Conservation (phyloP, 2,329 filamentous ascomycete genomes). For the Fusarium transvaalense region DNA sequence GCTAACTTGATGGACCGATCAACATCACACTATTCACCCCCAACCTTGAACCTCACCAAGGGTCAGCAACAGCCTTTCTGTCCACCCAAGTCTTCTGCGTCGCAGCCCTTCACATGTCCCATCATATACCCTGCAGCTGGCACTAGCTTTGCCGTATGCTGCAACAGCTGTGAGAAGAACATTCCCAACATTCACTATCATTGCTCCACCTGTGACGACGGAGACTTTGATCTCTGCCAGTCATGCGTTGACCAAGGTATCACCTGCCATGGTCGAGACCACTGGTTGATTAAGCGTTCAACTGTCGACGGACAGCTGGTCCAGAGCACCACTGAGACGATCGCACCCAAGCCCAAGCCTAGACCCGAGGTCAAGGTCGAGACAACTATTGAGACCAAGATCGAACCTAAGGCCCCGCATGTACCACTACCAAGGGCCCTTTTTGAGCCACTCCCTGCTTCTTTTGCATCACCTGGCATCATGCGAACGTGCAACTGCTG, state of each 20-base stretch:
- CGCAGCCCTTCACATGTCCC: constrained; percentile 3
- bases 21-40: constrained; percentile 18
- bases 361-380: constrained; percentile 44
- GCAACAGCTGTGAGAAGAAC: constrained; percentile 86
- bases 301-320: constrained; percentile 83
- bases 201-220: constrained; percentile 91
- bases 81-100: constrained; percentile 4
- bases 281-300: constrained; percentile 95
- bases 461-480: constrained; percentile 41
- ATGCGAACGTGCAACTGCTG: constrained; percentile 79
- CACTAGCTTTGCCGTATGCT: constrained; percentile 82
- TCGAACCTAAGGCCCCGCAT: constrained; percentile 39
- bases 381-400: constrained; percentile 36
- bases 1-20: constrained; percentile 46
- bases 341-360: constrained; percentile 71
- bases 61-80: constrained; percentile 17
- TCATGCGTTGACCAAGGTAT: constrained; percentile 80
- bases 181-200: constrained; percentile 91
- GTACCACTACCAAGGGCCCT: constrained; percentile 35
- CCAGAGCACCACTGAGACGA: constrained; percentile 86
- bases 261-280: constrained; percentile 80
- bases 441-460: constrained; percentile 39
- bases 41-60: constrained; percentile 4
- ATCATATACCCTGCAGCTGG: constrained; percentile 34
- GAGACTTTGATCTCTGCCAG: constrained; percentile 94